These are phyloP conservation scores for Drosera spatulata DNA, from an alignment of 179 eudicot species.

Conservation along the genomic window DNA sequence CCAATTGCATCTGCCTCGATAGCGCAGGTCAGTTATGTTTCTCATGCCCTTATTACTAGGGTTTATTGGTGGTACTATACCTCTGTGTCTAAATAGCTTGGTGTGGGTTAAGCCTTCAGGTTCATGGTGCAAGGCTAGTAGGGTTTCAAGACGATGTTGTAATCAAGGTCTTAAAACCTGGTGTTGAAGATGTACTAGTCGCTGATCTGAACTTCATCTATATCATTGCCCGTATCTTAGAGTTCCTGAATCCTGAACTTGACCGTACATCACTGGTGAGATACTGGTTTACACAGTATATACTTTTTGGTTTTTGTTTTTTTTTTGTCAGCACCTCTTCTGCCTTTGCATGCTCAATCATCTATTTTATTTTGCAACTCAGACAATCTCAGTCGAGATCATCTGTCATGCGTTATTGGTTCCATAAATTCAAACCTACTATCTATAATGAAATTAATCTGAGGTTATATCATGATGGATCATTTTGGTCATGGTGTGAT, in stretches of 20 bases:
- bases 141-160: slow-evolving; percentile 86
- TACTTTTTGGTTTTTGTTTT: no score
- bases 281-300: not conserved
- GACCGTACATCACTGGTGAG: slow-evolving; percentile 90
- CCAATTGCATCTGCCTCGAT: slow-evolving; percentile 98
- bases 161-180: slow-evolving; percentile 95
- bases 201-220: slow-evolving; percentile 96
- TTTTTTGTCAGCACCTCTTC: no score
- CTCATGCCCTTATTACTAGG: slow-evolving; percentile 1
- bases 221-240: slow-evolving; percentile 81
- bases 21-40: slow-evolving; percentile 62
- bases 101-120: slow-evolving; percentile 28
- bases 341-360: no score
- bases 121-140: slow-evolving; percentile 87
- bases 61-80: no score
- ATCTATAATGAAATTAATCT: no score
- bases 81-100: no score
- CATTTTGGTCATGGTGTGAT: no score
- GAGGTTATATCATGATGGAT: no score
- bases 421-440: no score
- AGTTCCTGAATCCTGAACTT: slow-evolving; percentile 83
- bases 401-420: no score
- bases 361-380: no score
- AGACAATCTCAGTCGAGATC: no score
- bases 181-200: slow-evolving; percentile 83